Conservation (phyloP, 129 eudicot species). For the Oenanthe sinensis region DNA sequence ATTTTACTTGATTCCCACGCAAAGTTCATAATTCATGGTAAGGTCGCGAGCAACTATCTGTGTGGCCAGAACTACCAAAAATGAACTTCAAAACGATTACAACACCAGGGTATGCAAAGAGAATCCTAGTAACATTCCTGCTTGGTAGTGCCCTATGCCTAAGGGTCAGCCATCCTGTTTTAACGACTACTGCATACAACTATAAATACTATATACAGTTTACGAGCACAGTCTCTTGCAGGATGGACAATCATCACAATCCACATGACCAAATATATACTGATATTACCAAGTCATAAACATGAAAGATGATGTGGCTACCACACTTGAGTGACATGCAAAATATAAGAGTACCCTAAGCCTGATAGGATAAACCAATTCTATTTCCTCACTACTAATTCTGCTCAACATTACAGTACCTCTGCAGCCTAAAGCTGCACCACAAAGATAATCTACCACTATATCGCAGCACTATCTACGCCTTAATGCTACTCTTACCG, state of each 20-base stretch:
- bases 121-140: background rate
- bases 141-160: background rate
- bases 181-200: background rate
- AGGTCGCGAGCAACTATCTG: background rate
- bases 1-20: background rate
- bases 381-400: background rate
- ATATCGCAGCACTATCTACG: background rate
- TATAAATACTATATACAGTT: background rate
- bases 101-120: background rate
- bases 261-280: background rate
- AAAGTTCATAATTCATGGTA: background rate
- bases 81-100: background rate
- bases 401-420: background rate
- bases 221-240: background rate
- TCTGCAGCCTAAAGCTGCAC: background rate
- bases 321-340: background rate
- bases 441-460: background rate
- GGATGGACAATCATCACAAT: background rate
- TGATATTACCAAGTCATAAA: background rate
- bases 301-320: background rate
- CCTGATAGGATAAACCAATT: background rate
- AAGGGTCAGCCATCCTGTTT: background rate
- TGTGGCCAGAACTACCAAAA: background rate
- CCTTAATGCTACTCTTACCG: too few species aligned
- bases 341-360: background rate